phyloP scores from a whole-genome alignment of 2,329 filamentous ascomycete genomes.

The Thielaviopsis ethacetica region DNA sequence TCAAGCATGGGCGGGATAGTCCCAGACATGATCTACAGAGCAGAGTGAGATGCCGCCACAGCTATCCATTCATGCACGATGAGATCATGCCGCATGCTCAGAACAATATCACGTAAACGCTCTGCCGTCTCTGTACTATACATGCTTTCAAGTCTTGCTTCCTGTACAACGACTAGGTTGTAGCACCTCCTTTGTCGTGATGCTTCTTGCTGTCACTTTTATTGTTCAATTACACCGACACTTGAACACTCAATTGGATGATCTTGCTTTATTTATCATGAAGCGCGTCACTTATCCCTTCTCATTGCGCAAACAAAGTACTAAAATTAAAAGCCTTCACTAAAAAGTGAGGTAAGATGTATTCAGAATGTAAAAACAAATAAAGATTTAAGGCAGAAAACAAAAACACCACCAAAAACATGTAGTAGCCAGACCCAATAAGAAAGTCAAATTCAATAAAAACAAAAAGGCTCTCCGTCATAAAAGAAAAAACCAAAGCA shows the following conservation, averaged over 20 bases:
- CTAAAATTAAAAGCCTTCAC: not conserved
- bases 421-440: not conserved
- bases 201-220: too few relatives aligned
- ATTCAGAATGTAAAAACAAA: not conserved
- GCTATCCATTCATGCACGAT: not conserved
- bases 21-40: not conserved
- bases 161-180: too few relatives aligned
- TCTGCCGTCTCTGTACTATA: too few relatives aligned
- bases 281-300: not conserved
- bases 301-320: not conserved
- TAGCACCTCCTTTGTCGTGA: too few relatives aligned
- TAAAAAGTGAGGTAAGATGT: not conserved
- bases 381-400: not conserved
- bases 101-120: not conserved
- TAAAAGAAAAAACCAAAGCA: conserved; percentile 2
- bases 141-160: too few relatives aligned
- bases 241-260: too few relatives aligned
- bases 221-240: too few relatives aligned
- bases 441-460: not conserved
- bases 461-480: conserved; percentile 3
- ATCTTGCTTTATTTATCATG: too few relatives aligned
- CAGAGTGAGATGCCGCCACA: not conserved
- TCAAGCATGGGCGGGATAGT: not conserved
- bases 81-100: not conserved
- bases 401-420: conserved; percentile 1